Conservation (phyloP, 768 basidiomycete species). For the Clathrus columnatus region DNA sequence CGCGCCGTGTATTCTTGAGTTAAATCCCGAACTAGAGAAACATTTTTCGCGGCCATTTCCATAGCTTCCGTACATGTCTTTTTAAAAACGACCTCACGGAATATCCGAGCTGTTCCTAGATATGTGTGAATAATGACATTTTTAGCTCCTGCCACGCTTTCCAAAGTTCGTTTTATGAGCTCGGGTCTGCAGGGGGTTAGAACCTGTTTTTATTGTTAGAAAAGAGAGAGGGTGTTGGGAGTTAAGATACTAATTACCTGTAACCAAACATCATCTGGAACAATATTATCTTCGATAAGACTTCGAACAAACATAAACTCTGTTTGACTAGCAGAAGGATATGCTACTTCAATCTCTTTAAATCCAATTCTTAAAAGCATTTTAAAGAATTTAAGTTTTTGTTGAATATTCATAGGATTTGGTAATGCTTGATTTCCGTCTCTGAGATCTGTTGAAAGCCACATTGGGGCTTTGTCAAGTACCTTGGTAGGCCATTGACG, state of each 20-base stretch:
- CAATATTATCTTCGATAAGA: conserved; percentile 28
- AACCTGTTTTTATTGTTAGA: conserved; percentile 22
- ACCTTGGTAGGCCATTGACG: conserved; percentile 34
- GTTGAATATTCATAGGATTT: conserved; percentile 37
- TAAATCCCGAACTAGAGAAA: conserved; percentile 32
- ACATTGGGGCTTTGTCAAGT: conserved; percentile 32
- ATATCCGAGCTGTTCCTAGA: conserved; percentile 37
- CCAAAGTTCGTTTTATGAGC: conserved; percentile 34
- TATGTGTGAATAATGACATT: conserved; percentile 41
- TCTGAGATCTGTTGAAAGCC: conserved; percentile 36
- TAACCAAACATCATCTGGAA: conserved; percentile 35
- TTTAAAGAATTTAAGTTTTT: conserved; percentile 45
- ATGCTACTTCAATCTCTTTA: conserved; percentile 42
- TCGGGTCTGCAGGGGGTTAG: conserved; percentile 35
- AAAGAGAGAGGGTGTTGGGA: neutral
- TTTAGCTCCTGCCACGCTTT: conserved; percentile 32
- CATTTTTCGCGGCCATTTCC: conserved; percentile 32
- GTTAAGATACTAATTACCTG: conserved; percentile 24
- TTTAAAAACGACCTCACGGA: conserved; percentile 39
- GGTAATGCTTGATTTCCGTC: conserved; percentile 41
- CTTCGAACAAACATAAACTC: conserved; percentile 35
- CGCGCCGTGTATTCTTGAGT: conserved; percentile 14
- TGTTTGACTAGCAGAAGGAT: conserved; percentile 35
- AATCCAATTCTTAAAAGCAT: conserved; percentile 35
- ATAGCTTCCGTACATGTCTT: conserved; percentile 33